A percentile compares a stretch with the other conserved stretches of the same genome.
Evolutionary conservation across 2,329 filamentous ascomycete species (phyloP).

Genomic region (Volutella citrinella): DNA sequence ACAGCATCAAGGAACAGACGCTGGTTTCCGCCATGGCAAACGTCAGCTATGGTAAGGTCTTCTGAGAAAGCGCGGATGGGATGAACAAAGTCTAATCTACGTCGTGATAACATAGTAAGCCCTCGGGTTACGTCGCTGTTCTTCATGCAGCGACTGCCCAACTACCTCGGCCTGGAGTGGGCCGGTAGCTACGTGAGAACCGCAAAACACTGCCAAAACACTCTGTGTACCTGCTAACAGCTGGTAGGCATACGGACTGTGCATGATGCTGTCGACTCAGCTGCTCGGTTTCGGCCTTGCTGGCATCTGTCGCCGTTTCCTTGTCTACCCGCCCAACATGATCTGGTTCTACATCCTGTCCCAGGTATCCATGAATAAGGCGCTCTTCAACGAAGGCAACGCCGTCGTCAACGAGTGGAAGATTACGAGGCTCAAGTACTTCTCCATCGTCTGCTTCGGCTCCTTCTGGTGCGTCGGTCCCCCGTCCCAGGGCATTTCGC

Average conservation of each 20-base stretch:
- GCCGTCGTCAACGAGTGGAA: constrained; percentile 36
- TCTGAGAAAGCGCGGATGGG: too few relatives aligned
- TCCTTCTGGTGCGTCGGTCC: background rate
- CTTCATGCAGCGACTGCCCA: background rate
- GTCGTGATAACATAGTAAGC: constrained; percentile 48
- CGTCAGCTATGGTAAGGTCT: too few relatives aligned
- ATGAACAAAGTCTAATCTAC: too few relatives aligned
- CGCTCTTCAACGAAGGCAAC: constrained; percentile 39
- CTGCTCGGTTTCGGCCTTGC: constrained; percentile 55
- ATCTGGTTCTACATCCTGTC: constrained; percentile 53
- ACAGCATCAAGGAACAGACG: constrained; percentile 47
- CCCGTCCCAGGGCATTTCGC: constrained; percentile 28
- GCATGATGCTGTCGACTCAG: constrained; percentile 21
- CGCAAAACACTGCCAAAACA: background rate
- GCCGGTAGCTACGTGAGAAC: constrained; percentile 39
- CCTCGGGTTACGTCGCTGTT: background rate
- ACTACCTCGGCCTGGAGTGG: constrained; percentile 30
- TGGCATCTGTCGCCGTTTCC: constrained; percentile 46
- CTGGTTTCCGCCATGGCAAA: constrained; percentile 56
- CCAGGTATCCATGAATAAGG: constrained; percentile 47
- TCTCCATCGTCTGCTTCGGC: constrained; percentile 6
- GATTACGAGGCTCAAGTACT: too few relatives aligned
- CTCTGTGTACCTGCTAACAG: accelerated
- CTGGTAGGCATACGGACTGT: accelerated
- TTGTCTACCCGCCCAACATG: constrained; percentile 44